These are phyloP conservation scores for Boehmeria nivea DNA, from an alignment of 306 rosid genomes.

Conservation along the genomic window DNA sequence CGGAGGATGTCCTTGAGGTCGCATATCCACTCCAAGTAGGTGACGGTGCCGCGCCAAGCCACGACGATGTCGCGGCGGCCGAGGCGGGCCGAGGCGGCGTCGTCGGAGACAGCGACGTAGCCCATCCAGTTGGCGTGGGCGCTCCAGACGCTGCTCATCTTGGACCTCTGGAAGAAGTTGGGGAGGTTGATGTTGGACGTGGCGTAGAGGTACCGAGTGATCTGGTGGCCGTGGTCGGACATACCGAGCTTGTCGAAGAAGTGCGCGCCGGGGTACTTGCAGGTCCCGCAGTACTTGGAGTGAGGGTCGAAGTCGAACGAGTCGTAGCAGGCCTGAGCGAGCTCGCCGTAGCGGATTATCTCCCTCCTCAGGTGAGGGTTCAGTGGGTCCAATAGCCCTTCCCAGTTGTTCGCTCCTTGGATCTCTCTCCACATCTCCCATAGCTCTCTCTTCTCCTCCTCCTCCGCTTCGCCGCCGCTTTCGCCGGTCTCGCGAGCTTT, in stretches of 20 bases:
- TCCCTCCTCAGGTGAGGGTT: conserved; percentile 46
- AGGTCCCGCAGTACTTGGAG: conserved; percentile 65
- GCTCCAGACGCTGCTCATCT: conserved; percentile 47
- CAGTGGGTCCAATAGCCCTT: conserved; percentile 48
- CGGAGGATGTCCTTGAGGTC: conserved; percentile 56
- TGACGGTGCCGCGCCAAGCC: conserved; percentile 70
- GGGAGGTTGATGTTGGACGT: conserved; percentile 77
- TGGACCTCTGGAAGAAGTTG: conserved; percentile 57
- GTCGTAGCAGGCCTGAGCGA: conserved; percentile 56
- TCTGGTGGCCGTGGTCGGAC: conserved; percentile 33
- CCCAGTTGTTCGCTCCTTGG: conserved; percentile 59
- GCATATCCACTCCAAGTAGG: conserved; percentile 60
- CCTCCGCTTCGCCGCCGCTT: no score
- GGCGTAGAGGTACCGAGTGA: conserved; percentile 61
- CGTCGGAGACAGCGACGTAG: conserved; percentile 42
- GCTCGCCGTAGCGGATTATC: conserved; percentile 58
- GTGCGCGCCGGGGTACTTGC: conserved; percentile 46
- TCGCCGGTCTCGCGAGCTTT: no score
- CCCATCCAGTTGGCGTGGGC: conserved; percentile 81
- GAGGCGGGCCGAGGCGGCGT: conserved; percentile 24
- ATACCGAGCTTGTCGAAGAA: conserved; percentile 44
- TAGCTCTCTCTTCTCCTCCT: no score
- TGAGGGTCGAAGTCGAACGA: conserved; percentile 67
- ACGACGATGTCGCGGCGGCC: conserved; percentile 65
- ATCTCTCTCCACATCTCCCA: conserved; percentile 44